Percentiles rank a stretch among this genome's conserved stretches.
Conservation (phyloP, 2,329 filamentous ascomycete species). For the Chaetomium olivaceum region DNA sequence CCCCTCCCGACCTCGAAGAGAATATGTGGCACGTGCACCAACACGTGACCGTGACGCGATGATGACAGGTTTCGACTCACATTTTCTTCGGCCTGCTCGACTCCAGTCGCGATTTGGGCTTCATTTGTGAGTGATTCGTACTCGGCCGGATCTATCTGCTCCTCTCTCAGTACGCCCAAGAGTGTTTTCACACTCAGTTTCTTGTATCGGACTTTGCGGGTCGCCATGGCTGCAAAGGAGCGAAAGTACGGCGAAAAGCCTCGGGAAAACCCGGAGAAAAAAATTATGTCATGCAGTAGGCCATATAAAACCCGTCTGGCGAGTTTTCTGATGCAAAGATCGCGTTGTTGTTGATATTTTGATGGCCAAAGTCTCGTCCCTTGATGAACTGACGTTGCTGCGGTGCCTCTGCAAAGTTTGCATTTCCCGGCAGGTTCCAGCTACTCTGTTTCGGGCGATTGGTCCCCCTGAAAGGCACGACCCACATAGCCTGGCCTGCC, state of each 20-base stretch:
- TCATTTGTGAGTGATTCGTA: slow-evolving; percentile 84
- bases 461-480: slow-evolving; percentile 3
- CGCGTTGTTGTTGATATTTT: slow-evolving; percentile 53
- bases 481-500: not conserved
- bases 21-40: slow-evolving; percentile 45
- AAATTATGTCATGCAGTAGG: slow-evolving; percentile 62
- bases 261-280: slow-evolving; percentile 64
- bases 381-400: slow-evolving; percentile 58
- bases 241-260: slow-evolving; percentile 41
- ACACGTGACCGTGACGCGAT: slow-evolving; percentile 49
- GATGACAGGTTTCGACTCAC: slow-evolving; percentile 61
- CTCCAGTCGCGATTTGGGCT: slow-evolving; percentile 89
- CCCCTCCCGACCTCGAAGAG: not conserved
- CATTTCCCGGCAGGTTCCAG: slow-evolving; percentile 36
- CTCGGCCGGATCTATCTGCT: slow-evolving; percentile 82
- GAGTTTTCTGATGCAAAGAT: slow-evolving; percentile 57
- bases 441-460: slow-evolving; percentile 4
- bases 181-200: slow-evolving; percentile 91
- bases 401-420: slow-evolving; percentile 48
- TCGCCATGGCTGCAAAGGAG: slow-evolving; percentile 56
- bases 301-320: slow-evolving; percentile 54
- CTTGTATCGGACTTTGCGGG: slow-evolving; percentile 75
- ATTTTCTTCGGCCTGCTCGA: slow-evolving; percentile 96
- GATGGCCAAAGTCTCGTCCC: slow-evolving; percentile 52
- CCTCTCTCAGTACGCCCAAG: slow-evolving; percentile 82